Percentiles rank a stretch among this genome's conserved stretches.
phyloP scores from a whole-genome alignment of 2,329 filamentous ascomycete species.

The Penicillium aurantiogriseum region DNA sequence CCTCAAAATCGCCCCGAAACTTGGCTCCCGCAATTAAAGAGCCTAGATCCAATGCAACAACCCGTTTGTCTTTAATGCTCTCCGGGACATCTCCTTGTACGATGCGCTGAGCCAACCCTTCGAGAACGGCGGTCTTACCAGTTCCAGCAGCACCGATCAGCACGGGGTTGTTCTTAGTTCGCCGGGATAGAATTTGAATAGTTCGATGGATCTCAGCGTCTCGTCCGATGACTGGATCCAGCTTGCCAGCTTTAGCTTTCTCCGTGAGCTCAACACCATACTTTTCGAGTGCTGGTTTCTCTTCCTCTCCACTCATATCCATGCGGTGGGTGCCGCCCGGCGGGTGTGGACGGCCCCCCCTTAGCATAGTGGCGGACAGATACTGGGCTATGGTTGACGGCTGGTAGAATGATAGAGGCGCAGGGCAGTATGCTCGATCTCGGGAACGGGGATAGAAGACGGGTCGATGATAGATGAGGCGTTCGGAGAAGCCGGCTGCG shows the following conservation, averaged over 20 bases:
- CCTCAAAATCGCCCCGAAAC: conserved; percentile 94
- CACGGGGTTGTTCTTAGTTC: conserved; percentile 95
- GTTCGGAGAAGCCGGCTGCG: conserved; percentile 33
- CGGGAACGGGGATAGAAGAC: conserved; percentile 20
- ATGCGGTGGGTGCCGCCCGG: conserved; percentile 92
- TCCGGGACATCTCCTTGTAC: conserved; percentile 91
- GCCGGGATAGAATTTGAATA: conserved; percentile 86
- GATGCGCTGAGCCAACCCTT: conserved; percentile 86
- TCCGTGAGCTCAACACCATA: conserved; percentile 89
- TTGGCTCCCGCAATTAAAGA: conserved; percentile 94
- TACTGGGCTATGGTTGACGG: conserved; percentile 11
- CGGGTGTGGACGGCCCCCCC: conserved; percentile 67
- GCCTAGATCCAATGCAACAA: conserved; percentile 83
- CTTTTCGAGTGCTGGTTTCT: conserved; percentile 87
- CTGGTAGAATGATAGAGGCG: conserved; percentile 15
- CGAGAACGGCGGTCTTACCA: conserved; percentile 89
- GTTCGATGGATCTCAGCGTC: conserved; percentile 90
- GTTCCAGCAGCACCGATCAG: conserved; percentile 89
- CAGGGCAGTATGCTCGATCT: conserved; percentile 22
- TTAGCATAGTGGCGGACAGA: conserved; percentile 53
- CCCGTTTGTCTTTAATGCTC: conserved; percentile 90
- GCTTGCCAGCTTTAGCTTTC: conserved; percentile 78
- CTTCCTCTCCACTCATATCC: conserved; percentile 71
- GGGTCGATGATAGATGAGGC: conserved; percentile 22
- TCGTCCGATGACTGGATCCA: conserved; percentile 93